Evolutionary conservation across 2,329 filamentous ascomycete genomes (phyloP).

Genomic region (Calonectria leucothoes): DNA sequence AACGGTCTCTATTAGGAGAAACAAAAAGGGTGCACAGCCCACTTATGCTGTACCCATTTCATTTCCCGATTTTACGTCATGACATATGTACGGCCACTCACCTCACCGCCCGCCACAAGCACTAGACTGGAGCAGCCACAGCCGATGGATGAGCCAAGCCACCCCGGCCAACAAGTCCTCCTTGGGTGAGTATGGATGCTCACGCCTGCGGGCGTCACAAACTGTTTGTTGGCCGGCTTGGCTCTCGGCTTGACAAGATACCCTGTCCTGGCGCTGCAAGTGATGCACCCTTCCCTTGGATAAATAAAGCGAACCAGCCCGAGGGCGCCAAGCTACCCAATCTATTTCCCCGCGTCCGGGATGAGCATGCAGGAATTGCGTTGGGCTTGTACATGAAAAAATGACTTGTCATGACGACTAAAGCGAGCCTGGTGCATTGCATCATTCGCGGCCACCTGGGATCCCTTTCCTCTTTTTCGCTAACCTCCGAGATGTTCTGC

Average conservation of each 20-base stretch:
- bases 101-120: too few relatives aligned
- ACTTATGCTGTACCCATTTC: not conserved
- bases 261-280: constrained; percentile 2
- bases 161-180: not conserved
- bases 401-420: not conserved
- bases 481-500: not conserved
- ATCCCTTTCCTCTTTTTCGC: not conserved
- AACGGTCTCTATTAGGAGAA: not conserved
- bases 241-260: not conserved
- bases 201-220: too few relatives aligned
- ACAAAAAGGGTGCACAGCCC: not conserved
- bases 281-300: not conserved
- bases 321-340: not conserved
- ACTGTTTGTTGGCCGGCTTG: not conserved
- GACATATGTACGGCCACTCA: too few relatives aligned
- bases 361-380: not conserved
- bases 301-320: not conserved
- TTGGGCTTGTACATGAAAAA: not conserved
- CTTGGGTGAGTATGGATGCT: not conserved
- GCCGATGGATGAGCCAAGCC: not conserved
- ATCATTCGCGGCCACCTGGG: not conserved
- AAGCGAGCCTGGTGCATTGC: not conserved
- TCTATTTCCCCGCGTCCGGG: not conserved
- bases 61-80: too few relatives aligned
- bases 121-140: not conserved